A percentile compares a stretch with the other conserved stretches of the same genome.
Conservation (phyloP, 495 filamentous ascomycete species). For the Podospora bellae-mahoneyi region DNA sequence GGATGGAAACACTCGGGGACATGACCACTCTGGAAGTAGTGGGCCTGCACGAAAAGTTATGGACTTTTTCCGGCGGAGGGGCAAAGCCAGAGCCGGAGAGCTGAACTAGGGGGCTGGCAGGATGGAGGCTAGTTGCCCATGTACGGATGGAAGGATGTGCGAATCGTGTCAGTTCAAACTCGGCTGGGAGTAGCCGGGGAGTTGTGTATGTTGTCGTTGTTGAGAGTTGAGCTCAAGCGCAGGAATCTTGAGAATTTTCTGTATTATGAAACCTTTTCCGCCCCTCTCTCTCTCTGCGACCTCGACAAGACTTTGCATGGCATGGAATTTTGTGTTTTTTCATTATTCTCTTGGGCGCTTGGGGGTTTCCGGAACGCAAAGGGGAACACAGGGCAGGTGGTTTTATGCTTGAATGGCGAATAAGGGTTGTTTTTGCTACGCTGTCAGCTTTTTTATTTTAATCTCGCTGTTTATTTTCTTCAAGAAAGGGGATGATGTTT, state of each 20-base stretch:
- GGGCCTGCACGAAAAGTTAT: constrained; percentile 88
- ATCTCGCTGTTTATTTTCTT: background rate
- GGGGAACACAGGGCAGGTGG: background rate
- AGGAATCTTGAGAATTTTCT: background rate
- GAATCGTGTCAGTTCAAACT: background rate
- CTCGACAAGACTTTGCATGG: background rate
- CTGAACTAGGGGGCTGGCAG: background rate
- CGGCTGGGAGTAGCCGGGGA: background rate
- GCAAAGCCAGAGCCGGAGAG: constrained; percentile 68
- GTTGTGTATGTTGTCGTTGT: background rate
- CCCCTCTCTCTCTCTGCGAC: background rate
- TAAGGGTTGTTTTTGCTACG: background rate
- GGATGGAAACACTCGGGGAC: constrained; percentile 57
- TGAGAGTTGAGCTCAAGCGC: background rate
- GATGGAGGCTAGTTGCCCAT: background rate
- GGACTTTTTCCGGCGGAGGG: constrained; percentile 92
- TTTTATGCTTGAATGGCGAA: background rate
- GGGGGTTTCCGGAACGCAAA: background rate
- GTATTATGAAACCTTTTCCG: background rate
- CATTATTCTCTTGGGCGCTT: background rate
- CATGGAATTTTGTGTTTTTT: background rate
- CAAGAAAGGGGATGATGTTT: background rate
- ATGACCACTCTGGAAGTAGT: constrained; percentile 70
- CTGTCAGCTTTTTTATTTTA: background rate
- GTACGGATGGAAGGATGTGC: background rate